A percentile compares a stretch with the other conserved stretches of the same genome.
Evolutionary conservation across 2,329 filamentous ascomycete species (phyloP).

Genomic region (Aspergillus piperis): DNA sequence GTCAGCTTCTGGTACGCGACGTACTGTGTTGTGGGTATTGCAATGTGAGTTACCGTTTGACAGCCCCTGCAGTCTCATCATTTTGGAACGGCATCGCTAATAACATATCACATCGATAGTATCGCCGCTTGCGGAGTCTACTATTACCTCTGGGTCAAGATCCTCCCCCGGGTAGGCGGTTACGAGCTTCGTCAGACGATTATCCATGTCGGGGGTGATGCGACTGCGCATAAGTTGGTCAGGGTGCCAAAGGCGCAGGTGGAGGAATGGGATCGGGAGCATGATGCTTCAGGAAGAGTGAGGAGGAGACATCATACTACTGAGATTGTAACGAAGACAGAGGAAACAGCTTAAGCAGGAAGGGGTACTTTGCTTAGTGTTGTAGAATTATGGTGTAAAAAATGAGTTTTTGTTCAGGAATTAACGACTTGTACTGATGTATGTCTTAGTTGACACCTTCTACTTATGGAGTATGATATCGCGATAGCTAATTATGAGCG

Average conservation of each 20-base stretch:
- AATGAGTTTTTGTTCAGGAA: too few relatives aligned
- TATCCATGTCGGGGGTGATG: conserved; percentile 52
- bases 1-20: conserved; percentile 76
- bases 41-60: conserved; percentile 53
- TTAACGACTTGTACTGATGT: too few relatives aligned
- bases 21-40: conserved; percentile 66
- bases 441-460: too few relatives aligned
- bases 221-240: conserved; percentile 53
- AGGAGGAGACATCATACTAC: conserved; percentile 7
- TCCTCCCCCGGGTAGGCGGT: conserved; percentile 55
- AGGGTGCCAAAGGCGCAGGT: conserved; percentile 57
- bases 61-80: background rate
- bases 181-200: conserved; percentile 61
- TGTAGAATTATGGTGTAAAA: too few relatives aligned
- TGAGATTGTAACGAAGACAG: conserved; percentile 15
- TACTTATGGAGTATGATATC: too few relatives aligned
- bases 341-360: too few relatives aligned
- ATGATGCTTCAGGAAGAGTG: conserved; percentile 52
- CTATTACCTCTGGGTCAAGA: conserved; percentile 60
- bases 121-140: conserved; percentile 58
- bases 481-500: too few relatives aligned
- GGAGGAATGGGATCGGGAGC: conserved; percentile 58
- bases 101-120: conserved; percentile 31
- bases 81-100: background rate
- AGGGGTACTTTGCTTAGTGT: too few relatives aligned